Evolutionary conservation across 1,284 basidiomycete species (phyloP), one percentile per base, ranked within the genome.

Genomic region (Naganishia cerealis): DNA sequence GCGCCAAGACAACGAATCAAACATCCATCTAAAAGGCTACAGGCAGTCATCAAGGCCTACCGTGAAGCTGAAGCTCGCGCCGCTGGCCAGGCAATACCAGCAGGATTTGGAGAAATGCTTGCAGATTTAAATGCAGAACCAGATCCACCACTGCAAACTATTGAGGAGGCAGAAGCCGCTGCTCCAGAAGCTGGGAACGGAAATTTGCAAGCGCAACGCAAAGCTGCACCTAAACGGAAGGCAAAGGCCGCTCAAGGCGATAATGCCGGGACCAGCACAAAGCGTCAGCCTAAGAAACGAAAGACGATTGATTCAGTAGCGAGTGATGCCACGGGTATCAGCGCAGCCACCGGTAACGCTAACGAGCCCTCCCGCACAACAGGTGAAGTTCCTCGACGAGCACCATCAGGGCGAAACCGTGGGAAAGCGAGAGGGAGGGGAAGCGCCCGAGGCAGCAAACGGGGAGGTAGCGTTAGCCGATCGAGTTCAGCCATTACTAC

Each of bases 31-130:
- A 94, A 92, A 78, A 86, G 95, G 6, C 82, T 99, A 71, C 92
- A 97, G 77, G 85, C 91, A 71, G 92, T 97, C 3, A 90, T 98
- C 61, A 86, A 89, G 58, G 88, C 90, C 68, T 94, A 91, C 78
- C 84, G 91, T 65, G 86, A 87, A 74, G 83, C 84, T 0, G 79
- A 81, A 66, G 78, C 78, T 7, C 57, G 68, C 33, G 66, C 58
- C 13, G 69, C 70, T 29, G 76, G 75, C 0, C 70, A 73, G 33
- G 69, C 70, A 9, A 42, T 66, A 3, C 73, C 72, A 8, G 71
- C 66, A 4, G 75, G 67, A 3, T 79, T 76, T 74, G 77, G 75
- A 13, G 76, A 75, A 65, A 81, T 79, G 78, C 74, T 80, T 71
- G 71, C 71, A 18, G 78, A 73, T 43, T 66, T 81, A 33, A 77